These are phyloP conservation scores for Mucor irregularis DNA, from an alignment of 371 early-diverging fungal species.

Conservation along the genomic window DNA sequence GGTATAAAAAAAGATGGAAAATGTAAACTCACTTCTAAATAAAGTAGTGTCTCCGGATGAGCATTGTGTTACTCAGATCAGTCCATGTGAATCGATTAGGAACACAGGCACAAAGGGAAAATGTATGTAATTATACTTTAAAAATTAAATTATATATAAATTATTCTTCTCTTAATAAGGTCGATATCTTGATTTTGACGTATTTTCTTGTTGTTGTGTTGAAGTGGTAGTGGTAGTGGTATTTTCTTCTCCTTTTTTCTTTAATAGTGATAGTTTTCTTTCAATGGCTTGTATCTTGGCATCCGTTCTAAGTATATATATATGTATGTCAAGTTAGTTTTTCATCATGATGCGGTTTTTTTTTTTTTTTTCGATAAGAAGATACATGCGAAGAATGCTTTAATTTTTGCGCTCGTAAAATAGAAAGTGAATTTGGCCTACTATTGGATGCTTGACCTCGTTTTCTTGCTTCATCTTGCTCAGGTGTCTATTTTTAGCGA, in stretches of 20 bases:
- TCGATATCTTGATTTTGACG: background rate
- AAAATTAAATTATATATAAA: background rate
- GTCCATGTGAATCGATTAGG: too few relatives aligned
- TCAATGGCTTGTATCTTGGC: conserved; percentile 68
- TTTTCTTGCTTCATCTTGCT: conserved; percentile 25
- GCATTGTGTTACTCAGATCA: too few relatives aligned
- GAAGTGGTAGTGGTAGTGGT: background rate
- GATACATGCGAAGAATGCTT: conserved; percentile 42
- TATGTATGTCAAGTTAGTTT: background rate
- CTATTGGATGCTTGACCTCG: conserved; percentile 16
- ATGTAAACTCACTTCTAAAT: too few relatives aligned
- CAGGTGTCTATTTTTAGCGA: conserved; percentile 21
- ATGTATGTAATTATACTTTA: too few relatives aligned
- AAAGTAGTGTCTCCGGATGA: too few relatives aligned
- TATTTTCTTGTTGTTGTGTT: background rate
- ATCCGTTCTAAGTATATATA: conserved; percentile 43
- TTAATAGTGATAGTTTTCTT: conserved; percentile 39
- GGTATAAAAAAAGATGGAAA: too few relatives aligned
- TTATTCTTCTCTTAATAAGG: background rate
- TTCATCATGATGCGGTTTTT: background rate
- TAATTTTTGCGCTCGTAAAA: conserved; percentile 43
- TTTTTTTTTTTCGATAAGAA: background rate
- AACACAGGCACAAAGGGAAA: too few relatives aligned
- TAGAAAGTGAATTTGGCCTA: conserved; percentile 36
- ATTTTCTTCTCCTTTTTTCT: background rate